Conservation (phyloP, 495 filamentous ascomycete genomes). For the Penicillium angulare region DNA sequence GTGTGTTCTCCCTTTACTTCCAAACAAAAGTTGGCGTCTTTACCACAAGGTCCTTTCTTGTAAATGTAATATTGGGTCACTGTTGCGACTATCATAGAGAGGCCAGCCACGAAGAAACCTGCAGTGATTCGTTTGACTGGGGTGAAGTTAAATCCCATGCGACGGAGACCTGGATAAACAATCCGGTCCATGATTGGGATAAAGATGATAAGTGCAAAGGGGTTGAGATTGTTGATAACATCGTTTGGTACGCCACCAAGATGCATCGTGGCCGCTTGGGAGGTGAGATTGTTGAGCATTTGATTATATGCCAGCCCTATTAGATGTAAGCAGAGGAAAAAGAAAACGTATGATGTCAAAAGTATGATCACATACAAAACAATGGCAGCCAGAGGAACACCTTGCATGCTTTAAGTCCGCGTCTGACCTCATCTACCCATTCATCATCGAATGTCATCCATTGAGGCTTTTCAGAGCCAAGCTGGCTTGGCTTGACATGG, state of each 20-base stretch:
- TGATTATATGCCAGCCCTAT: slow-evolving; percentile 57
- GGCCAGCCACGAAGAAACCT: slow-evolving; percentile 60
- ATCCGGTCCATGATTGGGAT: slow-evolving; percentile 72
- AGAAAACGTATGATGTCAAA: neutral
- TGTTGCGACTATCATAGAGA: slow-evolving; percentile 64
- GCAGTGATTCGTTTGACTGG: slow-evolving; percentile 71
- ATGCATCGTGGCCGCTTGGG: slow-evolving; percentile 69
- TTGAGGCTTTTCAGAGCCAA: slow-evolving; percentile 34
- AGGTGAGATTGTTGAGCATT: slow-evolving; percentile 68
- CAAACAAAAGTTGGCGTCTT: slow-evolving; percentile 48
- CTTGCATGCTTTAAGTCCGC: slow-evolving; percentile 66
- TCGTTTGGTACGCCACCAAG: slow-evolving; percentile 76
- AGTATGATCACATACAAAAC: slow-evolving; percentile 43
- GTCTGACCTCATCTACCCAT: slow-evolving; percentile 69
- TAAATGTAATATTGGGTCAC: slow-evolving; percentile 74
- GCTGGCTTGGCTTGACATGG: slow-evolving; percentile 60
- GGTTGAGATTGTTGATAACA: slow-evolving; percentile 74
- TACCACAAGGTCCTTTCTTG: slow-evolving; percentile 56
- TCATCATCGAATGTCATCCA: slow-evolving; percentile 77
- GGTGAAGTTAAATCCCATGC: slow-evolving; percentile 61
- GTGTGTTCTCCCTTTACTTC: slow-evolving; percentile 28
- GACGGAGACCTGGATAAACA: slow-evolving; percentile 67
- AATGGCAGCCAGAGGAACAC: slow-evolving; percentile 70
- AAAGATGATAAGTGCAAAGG: slow-evolving; percentile 72
- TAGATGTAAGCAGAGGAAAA: neutral